A percentile compares a stretch with the other conserved stretches of the same genome.
These are phyloP conservation scores for Saccharomyces mikatae DNA, from an alignment of 805 yeast species.

Conservation along the genomic window DNA sequence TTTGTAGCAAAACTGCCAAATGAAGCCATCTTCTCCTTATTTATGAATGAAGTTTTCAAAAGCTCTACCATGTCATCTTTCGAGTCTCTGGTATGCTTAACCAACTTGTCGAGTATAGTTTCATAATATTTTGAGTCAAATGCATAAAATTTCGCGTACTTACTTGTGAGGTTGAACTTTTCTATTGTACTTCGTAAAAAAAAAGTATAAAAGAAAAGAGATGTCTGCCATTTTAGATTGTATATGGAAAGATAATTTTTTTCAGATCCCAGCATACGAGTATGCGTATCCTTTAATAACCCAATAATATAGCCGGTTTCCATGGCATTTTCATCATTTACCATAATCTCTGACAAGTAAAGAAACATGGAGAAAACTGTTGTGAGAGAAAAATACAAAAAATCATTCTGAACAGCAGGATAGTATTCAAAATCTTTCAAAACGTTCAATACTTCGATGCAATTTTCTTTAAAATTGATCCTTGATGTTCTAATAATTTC, in stretches of 20 bases:
- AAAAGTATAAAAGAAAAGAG: background rate
- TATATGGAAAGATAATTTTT: background rate
- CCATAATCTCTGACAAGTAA: conserved; percentile 5
- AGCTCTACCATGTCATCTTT: background rate
- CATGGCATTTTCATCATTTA: conserved; percentile 1
- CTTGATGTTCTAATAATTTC: conserved; percentile 2
- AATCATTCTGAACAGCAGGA: conserved; percentile 7
- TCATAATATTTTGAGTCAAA: background rate
- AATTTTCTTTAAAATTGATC: background rate
- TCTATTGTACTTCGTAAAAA: background rate
- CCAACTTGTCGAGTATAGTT: background rate
- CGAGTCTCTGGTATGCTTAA: background rate
- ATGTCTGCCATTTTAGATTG: background rate
- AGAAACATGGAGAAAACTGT: conserved; percentile 10
- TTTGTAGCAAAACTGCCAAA: background rate
- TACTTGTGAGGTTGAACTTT: background rate
- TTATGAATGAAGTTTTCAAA: background rate
- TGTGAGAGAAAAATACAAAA: conserved; percentile 9
- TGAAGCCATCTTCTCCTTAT: background rate
- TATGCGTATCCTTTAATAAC: conserved; percentile 4
- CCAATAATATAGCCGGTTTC: conserved; percentile 5
- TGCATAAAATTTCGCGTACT: background rate
- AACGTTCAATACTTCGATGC: conserved; percentile 1
- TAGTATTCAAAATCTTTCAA: conserved; percentile 2
- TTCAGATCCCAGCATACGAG: conserved; percentile 1